Percentiles rank a stretch among this genome's conserved stretches.
Evolutionary conservation across 2,329 filamentous ascomycete genomes (phyloP).

Genomic region (Aspergillus melleus): DNA sequence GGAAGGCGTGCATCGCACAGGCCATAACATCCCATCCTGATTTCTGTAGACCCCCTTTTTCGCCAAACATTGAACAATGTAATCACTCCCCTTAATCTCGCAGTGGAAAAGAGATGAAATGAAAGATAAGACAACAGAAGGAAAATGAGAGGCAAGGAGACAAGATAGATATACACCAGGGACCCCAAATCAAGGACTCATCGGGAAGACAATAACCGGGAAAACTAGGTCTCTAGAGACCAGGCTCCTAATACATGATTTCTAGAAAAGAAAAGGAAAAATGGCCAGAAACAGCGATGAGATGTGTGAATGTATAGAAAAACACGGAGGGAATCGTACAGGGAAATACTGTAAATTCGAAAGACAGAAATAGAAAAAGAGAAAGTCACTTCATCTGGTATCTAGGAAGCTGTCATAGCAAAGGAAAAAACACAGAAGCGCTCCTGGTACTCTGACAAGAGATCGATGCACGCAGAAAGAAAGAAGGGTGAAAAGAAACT

Average conservation of each 20-base stretch:
- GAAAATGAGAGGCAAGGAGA: slow-evolving; percentile 13
- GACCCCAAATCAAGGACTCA: slow-evolving; percentile 2
- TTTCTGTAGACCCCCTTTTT: slow-evolving; percentile 3
- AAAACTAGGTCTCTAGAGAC: not conserved
- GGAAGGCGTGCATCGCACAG: not conserved
- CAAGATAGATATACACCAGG: slow-evolving; percentile 15
- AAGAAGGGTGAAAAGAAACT: not conserved
- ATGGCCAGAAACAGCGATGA: slow-evolving; percentile 6
- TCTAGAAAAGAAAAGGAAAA: slow-evolving; percentile 9
- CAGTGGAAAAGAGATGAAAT: slow-evolving; percentile 7
- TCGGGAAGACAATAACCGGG: not conserved
- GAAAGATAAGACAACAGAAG: slow-evolving; percentile 7
- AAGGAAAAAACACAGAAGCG: slow-evolving; percentile 11
- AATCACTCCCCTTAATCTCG: slow-evolving; percentile 1
- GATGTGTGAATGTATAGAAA: slow-evolving; percentile 8
- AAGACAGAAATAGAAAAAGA: slow-evolving; percentile 10
- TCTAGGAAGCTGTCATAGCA: slow-evolving; percentile 24
- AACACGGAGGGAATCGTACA: slow-evolving; percentile 18
- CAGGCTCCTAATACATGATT: slow-evolving; percentile 14
- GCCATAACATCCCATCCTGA: not conserved
- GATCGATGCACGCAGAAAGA: slow-evolving; percentile 12
- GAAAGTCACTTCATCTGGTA: slow-evolving; percentile 26
- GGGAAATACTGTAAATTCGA: slow-evolving; percentile 3
- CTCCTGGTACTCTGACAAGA: slow-evolving; percentile 13
- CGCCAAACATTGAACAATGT: slow-evolving; percentile 6